Conservation (phyloP, 306 rosid genomes). For the Citrullus mucosospermus region DNA sequence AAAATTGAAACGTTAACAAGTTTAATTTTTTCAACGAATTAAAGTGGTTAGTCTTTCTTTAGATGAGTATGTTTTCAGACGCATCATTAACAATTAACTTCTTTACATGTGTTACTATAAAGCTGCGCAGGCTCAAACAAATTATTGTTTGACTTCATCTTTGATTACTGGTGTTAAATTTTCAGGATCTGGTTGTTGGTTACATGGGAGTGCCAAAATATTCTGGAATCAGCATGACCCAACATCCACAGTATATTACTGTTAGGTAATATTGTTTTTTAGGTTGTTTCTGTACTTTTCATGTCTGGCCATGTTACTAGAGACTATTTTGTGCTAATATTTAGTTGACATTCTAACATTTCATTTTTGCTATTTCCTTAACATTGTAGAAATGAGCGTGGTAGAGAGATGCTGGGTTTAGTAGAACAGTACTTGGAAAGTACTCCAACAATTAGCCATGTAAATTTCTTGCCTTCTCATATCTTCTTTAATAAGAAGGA, state of each 20-base stretch:
- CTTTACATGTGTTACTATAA: not conserved
- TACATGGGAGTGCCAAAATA: constrained; percentile 98
- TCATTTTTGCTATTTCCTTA: constrained; percentile 2
- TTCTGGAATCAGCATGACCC: constrained; percentile 83
- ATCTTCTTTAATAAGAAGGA: not conserved
- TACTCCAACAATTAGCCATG: constrained; percentile 50
- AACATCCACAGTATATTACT: constrained; percentile 94
- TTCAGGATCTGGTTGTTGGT: constrained; percentile 89
- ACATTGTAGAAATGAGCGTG: constrained; percentile 74
- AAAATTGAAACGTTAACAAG: not conserved
- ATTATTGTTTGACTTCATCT: not conserved
- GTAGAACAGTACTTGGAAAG: constrained; percentile 59
- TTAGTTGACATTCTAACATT: not conserved
- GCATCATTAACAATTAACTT: not conserved
- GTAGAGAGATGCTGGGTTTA: constrained; percentile 76
- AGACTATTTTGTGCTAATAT: not conserved
- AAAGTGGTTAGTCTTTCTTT: not conserved
- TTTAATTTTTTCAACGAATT: not conserved
- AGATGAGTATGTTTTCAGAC: not conserved
- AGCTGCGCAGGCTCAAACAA: not conserved
- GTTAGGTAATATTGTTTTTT: constrained; percentile 45
- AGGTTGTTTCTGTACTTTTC: not conserved
- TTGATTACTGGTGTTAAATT: not conserved
- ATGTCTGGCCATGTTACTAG: not conserved
- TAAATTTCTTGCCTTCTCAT: constrained; percentile 21